phyloP scores from a whole-genome alignment of 139 green algal genomes.

The Coelastrella sp. region DNA sequence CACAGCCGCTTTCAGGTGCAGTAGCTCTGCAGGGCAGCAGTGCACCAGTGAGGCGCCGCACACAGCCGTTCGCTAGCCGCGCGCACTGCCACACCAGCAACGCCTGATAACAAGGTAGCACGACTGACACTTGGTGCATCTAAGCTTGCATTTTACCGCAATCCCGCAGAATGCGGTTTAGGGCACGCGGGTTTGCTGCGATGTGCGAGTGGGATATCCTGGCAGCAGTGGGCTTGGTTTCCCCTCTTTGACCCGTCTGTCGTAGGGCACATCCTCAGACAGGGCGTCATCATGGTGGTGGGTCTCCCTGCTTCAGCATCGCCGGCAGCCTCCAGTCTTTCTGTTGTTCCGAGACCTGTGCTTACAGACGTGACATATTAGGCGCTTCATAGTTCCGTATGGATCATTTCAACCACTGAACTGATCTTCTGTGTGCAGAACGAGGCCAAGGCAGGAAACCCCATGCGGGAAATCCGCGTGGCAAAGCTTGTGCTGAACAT shows the following conservation, averaged over 20 bases:
- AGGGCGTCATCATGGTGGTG: constrained; percentile 32
- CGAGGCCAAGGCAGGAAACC: constrained; percentile 86
- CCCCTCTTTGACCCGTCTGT: background rate
- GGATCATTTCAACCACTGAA: background rate
- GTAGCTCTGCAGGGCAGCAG: no score
- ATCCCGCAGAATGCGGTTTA: background rate
- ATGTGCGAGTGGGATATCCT: background rate
- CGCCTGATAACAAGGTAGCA: no score
- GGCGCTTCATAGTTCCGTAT: background rate
- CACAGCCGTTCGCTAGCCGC: no score
- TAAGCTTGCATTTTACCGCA: no score
- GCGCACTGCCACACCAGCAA: no score
- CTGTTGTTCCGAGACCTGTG: background rate
- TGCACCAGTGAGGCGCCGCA: no score
- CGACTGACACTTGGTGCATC: no score
- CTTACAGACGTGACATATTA: background rate
- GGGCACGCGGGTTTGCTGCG: background rate
- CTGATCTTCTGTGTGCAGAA: constrained; percentile 47
- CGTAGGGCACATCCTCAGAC: background rate
- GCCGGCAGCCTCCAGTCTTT: constrained; percentile 6
- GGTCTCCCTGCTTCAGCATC: background rate
- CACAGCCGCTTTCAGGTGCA: no score
- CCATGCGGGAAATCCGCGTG: constrained; percentile 98
- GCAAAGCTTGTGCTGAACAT: constrained; percentile 99
- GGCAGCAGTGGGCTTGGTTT: background rate